phyloP scores from a whole-genome alignment of 1,284 basidiomycete genomes.

The Clitocybe nebularis region DNA sequence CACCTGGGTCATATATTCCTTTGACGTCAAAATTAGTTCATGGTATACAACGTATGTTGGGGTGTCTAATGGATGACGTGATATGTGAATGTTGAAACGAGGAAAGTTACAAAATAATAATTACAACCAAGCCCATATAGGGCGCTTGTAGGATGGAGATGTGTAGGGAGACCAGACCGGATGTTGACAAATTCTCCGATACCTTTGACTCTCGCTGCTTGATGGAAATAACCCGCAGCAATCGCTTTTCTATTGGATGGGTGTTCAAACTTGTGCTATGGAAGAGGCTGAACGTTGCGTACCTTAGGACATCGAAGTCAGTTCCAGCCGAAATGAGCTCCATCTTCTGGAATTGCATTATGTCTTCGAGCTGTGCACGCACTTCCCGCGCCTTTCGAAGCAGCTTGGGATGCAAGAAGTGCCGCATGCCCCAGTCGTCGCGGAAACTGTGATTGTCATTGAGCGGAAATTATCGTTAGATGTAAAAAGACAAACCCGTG shows the following conservation, averaged over 20 bases:
- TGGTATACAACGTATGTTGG: constrained; percentile 98
- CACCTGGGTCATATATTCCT: constrained; percentile 96
- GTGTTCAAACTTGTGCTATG: neutral
- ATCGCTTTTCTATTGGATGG: constrained; percentile 82
- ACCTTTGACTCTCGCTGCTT: constrained; percentile 96
- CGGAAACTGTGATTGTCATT: constrained; percentile 53
- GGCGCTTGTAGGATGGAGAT: constrained; percentile 94
- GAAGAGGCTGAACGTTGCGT: constrained; percentile 15
- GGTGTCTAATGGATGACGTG: constrained; percentile 58
- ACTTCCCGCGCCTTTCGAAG: constrained; percentile 95
- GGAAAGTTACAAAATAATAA: constrained; percentile 27
- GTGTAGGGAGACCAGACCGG: constrained; percentile 89
- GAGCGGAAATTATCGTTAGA: constrained; percentile 3
- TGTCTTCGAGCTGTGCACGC: constrained; percentile 94
- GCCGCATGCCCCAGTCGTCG: constrained; percentile 91
- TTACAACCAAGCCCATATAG: constrained; percentile 93
- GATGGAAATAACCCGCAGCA: constrained; percentile 98
- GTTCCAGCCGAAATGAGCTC: constrained; percentile 86
- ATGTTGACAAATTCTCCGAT: constrained; percentile 99
- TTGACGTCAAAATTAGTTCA: constrained; percentile 91
- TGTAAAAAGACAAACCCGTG: constrained; percentile 62
- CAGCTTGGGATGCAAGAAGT: constrained; percentile 96
- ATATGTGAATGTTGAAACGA: constrained; percentile 17
- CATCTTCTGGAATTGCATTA: constrained; percentile 98
- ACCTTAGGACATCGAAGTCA: constrained; percentile 93